phyloP scores from a whole-genome alignment of 768 basidiomycete species.

The Pleurotus djamor region DNA sequence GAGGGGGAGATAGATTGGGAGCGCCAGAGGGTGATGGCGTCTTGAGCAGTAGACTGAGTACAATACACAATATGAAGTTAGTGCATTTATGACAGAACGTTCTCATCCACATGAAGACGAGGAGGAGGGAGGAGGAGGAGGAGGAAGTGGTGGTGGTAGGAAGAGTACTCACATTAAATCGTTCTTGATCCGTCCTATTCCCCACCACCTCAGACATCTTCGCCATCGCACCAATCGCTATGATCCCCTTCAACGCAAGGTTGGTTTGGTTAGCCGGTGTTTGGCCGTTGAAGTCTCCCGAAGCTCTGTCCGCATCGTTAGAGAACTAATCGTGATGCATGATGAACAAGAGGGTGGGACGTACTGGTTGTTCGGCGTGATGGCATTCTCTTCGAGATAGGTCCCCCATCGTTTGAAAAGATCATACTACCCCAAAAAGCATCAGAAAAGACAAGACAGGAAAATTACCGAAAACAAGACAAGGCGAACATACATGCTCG shows the following conservation, averaged over 20 bases:
- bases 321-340: too few relatives aligned
- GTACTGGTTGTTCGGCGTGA: background rate
- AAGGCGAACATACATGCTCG: background rate
- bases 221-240: conserved; percentile 14
- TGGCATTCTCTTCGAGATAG: background rate
- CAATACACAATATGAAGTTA: background rate
- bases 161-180: conserved; percentile 6
- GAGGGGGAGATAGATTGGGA: conserved; percentile 4
- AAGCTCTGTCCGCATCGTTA: background rate
- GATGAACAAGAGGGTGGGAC: too few relatives aligned
- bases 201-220: conserved; percentile 10
- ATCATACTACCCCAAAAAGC: background rate
- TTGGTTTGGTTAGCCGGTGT: conserved; percentile 9
- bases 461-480: too few relatives aligned
- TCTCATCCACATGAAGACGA: too few relatives aligned
- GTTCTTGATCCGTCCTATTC: background rate
- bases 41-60: background rate
- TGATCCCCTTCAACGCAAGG: conserved; percentile 15
- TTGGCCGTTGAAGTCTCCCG: background rate
- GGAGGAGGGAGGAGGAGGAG: too few relatives aligned
- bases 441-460: background rate
- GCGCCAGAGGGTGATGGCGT: conserved; percentile 9
- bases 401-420: background rate
- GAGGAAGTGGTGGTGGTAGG: too few relatives aligned
- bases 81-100: too few relatives aligned